These are phyloP conservation scores for Quercus gilva DNA, from an alignment of 306 rosid species.

Conservation along the genomic window DNA sequence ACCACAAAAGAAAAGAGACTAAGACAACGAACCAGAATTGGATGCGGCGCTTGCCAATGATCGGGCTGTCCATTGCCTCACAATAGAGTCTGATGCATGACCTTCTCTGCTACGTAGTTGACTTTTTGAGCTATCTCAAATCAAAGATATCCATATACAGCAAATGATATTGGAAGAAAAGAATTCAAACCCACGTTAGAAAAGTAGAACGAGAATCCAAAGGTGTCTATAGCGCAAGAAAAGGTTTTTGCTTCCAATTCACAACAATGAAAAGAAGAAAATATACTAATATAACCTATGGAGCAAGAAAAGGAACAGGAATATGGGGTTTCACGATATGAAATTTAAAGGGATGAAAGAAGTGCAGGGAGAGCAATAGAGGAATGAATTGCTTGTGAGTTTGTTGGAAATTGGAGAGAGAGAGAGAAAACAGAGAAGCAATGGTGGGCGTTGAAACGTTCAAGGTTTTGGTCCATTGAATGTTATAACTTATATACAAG, in stretches of 20 bases:
- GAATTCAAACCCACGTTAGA: not conserved
- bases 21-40: constrained; percentile 31
- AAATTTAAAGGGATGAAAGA: not conserved
- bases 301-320: not conserved
- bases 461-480: not conserved
- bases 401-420: not conserved
- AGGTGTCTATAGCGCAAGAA: not conserved
- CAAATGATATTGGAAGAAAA: not conserved
- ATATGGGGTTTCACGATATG: not conserved
- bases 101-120: not conserved
- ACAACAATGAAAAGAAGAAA: not conserved
- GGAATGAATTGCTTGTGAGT: not conserved
- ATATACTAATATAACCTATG: not conserved
- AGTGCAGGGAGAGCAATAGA: not conserved
- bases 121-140: not conserved
- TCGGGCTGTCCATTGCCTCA: constrained; percentile 1
- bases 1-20: constrained; percentile 27
- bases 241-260: not conserved
- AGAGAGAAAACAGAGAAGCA: no score
- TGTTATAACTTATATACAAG: not conserved
- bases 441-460: constrained; percentile 8
- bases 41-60: constrained; percentile 2
- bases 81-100: not conserved
- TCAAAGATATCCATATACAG: not conserved
- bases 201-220: not conserved